Conservation (phyloP, 495 filamentous ascomycete species). For the Letharia columbiana region DNA sequence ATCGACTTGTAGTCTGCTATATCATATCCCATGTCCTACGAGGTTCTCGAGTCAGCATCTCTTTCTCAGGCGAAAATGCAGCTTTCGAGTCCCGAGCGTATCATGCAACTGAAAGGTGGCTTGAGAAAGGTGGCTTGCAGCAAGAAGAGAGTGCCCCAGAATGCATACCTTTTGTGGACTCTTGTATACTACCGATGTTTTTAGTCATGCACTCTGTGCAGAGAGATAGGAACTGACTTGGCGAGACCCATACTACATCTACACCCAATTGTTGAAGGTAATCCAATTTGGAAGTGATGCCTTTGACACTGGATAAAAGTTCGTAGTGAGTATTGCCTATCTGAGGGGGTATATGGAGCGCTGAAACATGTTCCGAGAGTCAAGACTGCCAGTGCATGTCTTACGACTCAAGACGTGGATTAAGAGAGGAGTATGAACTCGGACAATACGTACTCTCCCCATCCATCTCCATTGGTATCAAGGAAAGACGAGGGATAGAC, state of each 20-base stretch:
- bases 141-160: neutral
- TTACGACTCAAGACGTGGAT: neutral
- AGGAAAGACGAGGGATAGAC: constrained; percentile 55
- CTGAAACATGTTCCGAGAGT: neutral
- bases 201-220: neutral
- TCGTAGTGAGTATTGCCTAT: neutral
- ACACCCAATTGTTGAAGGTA: constrained; percentile 51
- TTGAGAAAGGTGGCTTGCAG: neutral
- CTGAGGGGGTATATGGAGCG: too few relatives aligned
- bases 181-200: constrained; percentile 18
- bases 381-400: neutral
- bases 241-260: constrained; percentile 57
- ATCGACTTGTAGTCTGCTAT: constrained; percentile 51
- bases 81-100: neutral
- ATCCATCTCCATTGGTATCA: constrained; percentile 54
- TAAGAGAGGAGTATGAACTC: neutral
- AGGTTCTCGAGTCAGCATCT: neutral
- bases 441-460: constrained; percentile 38
- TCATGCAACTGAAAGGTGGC: neutral
- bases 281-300: constrained; percentile 52
- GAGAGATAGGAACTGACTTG: constrained; percentile 27
- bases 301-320: constrained; percentile 33
- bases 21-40: constrained; percentile 46
- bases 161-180: constrained; percentile 18
- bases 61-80: neutral